Percentiles rank a stretch among this genome's conserved stretches.
Conservation (phyloP, 2,329 filamentous ascomycete genomes). For the Calonectria fujianensis region DNA sequence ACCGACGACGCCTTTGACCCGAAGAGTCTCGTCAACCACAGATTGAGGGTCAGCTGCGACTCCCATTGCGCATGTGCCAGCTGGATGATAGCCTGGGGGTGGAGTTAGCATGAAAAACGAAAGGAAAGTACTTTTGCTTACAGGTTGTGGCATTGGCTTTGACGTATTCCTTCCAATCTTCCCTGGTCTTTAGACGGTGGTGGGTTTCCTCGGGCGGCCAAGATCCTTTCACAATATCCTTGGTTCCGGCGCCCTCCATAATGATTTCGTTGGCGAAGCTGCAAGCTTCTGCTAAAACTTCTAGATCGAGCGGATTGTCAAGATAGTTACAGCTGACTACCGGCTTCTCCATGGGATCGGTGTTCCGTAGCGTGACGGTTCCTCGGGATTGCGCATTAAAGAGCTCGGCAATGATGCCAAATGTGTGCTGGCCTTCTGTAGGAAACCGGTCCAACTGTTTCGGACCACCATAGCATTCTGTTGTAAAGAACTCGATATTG, state of each 20-base stretch:
- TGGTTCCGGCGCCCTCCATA: slow-evolving; percentile 74
- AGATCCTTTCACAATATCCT: slow-evolving; percentile 74
- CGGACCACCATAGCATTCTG: slow-evolving; percentile 76
- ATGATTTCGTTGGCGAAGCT: slow-evolving; percentile 76
- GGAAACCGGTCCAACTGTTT: slow-evolving; percentile 74
- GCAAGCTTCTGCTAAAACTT: slow-evolving; percentile 76
- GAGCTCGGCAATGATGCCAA: slow-evolving; percentile 75
- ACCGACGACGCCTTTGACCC: slow-evolving; percentile 70
- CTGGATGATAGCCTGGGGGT: slow-evolving; percentile 44
- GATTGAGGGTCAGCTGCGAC: slow-evolving; percentile 67
- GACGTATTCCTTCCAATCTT: slow-evolving; percentile 74
- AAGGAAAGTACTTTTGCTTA: slow-evolving; percentile 44
- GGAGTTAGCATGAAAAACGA: not conserved
- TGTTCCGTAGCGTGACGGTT: slow-evolving; percentile 69
- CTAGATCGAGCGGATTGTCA: slow-evolving; percentile 73
- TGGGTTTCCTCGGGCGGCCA: slow-evolving; percentile 74
- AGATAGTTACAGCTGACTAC: slow-evolving; percentile 76
- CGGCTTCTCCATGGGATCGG: slow-evolving; percentile 70
- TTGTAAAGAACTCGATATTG: slow-evolving; percentile 78
- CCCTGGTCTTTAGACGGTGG: slow-evolving; percentile 69
- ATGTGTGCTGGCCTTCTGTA: slow-evolving; percentile 71
- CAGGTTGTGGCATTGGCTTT: slow-evolving; percentile 76
- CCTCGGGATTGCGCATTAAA: slow-evolving; percentile 75
- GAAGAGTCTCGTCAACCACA: slow-evolving; percentile 72
- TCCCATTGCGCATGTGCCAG: slow-evolving; percentile 59